Conservation (phyloP, 2,329 filamentous ascomycete species). For the Penicillium psychrosexuale region DNA sequence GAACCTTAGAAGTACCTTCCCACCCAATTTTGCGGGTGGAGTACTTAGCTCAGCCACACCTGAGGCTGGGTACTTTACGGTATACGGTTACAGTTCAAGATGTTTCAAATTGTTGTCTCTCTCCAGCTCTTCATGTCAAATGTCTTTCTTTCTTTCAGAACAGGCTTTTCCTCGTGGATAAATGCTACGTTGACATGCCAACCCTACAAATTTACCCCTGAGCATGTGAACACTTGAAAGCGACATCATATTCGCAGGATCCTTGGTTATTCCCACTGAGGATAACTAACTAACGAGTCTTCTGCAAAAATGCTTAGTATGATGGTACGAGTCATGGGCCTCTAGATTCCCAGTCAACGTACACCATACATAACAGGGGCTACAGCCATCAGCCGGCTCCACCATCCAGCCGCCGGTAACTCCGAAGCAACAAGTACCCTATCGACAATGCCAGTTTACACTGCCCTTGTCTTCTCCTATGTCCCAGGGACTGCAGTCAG, state of each 20-base stretch:
- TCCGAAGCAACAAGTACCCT: constrained; percentile 33
- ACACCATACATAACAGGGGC: constrained; percentile 27
- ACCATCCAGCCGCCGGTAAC: constrained; percentile 34
- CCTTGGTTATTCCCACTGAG: constrained; percentile 29
- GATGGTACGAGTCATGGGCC: constrained; percentile 36
- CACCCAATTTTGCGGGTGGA: constrained; percentile 10
- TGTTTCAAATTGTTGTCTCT: constrained; percentile 12
- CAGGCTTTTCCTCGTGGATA: not conserved
- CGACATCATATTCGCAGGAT: constrained; percentile 34
- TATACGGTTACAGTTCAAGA: not conserved
- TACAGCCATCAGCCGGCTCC: constrained; percentile 30
- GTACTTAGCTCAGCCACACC: constrained; percentile 14
- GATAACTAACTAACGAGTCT: constrained; percentile 21
- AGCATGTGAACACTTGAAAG: constrained; percentile 22
- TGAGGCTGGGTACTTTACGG: constrained; percentile 9
- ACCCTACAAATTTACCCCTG: constrained; percentile 10
- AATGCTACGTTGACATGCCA: constrained; percentile 1
- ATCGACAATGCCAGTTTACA: constrained; percentile 27
- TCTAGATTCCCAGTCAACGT: constrained; percentile 35
- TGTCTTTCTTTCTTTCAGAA: not conserved
- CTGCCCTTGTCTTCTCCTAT: constrained; percentile 26
- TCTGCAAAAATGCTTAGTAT: constrained; percentile 33
- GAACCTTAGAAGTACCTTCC: constrained; percentile 3
- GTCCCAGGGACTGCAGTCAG: constrained; percentile 18
- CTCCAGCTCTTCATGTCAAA: not conserved